Evolutionary conservation across 1,139 yeast genomes (phyloP).

Genomic region (Pichia inconspicua): DNA sequence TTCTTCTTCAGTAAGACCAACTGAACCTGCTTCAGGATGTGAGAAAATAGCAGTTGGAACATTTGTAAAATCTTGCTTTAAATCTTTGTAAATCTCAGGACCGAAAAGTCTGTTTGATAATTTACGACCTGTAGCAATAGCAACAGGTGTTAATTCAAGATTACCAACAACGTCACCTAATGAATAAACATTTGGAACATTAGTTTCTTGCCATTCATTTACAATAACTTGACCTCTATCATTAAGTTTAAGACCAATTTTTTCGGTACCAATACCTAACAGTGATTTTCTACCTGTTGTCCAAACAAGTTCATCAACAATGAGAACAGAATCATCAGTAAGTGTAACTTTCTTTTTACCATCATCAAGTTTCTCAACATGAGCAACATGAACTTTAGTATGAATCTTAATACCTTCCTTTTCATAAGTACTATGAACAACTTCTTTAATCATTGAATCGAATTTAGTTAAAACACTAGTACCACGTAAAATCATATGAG

Average conservation of each 20-base stretch:
- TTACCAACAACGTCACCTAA: constrained; percentile 92
- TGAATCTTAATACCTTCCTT: constrained; percentile 76
- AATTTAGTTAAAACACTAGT: constrained; percentile 83
- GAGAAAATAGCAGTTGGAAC: constrained; percentile 90
- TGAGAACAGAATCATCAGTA: constrained; percentile 44
- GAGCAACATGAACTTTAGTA: constrained; percentile 52
- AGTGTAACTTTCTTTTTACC: constrained; percentile 59
- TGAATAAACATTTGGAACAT: constrained; percentile 65
- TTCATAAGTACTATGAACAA: constrained; percentile 71
- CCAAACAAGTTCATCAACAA: constrained; percentile 84
- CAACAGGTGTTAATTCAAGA: constrained; percentile 93
- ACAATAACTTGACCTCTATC: constrained; percentile 54
- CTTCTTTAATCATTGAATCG: constrained; percentile 71
- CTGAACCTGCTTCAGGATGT: constrained; percentile 95
- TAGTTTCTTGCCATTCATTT: constrained; percentile 83
- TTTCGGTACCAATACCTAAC: constrained; percentile 66
- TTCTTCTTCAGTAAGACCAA: constrained; percentile 74
- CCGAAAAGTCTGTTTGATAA: constrained; percentile 89
- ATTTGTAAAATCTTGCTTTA: constrained; percentile 74
- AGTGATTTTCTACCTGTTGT: constrained; percentile 85
- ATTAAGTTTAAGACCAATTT: constrained; percentile 62
- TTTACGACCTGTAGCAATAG: constrained; percentile 96
- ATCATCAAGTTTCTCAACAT: constrained; percentile 50
- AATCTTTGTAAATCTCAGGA: constrained; percentile 54
- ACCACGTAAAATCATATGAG: constrained; percentile 83